Percentiles rank a stretch among this genome's conserved stretches.
Conservation (phyloP, 352 stramenopile species). For the Albugo laibachii region DNA sequence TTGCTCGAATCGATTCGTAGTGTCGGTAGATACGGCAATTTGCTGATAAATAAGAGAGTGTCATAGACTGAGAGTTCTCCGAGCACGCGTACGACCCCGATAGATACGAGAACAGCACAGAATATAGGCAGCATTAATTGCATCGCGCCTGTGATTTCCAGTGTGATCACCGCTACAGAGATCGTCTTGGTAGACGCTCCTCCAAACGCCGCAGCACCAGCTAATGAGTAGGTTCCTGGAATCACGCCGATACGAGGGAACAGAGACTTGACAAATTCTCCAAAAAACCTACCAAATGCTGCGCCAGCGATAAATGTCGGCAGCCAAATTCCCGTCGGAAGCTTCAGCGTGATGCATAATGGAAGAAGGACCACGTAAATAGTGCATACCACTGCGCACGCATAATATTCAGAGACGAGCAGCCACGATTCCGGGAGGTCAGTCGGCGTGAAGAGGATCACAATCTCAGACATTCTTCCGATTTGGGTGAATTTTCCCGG, state of each 20-base stretch:
- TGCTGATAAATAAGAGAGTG: conserved; percentile 48
- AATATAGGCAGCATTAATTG: conserved; percentile 69
- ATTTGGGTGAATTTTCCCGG: conserved; percentile 36
- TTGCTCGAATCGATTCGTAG: conserved; percentile 44
- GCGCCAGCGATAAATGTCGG: conserved; percentile 73
- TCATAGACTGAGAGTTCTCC: conserved; percentile 69
- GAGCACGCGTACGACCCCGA: conserved; percentile 37
- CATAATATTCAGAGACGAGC: conserved; percentile 43
- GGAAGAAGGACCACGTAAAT: conserved; percentile 47
- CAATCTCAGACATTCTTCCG: conserved; percentile 35
- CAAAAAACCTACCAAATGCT: conserved; percentile 57
- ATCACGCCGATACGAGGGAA: conserved; percentile 20
- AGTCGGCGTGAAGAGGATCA: conserved; percentile 32
- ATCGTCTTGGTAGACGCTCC: conserved; percentile 51
- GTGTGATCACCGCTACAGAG: conserved; percentile 67
- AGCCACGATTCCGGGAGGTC: conserved; percentile 26
- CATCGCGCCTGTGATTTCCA: conserved; percentile 74
- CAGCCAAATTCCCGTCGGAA: conserved; percentile 70
- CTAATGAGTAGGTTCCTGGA: conserved; percentile 59
- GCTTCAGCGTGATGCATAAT: conserved; percentile 58
- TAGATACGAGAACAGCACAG: conserved; percentile 38
- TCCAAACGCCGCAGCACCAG: conserved; percentile 49
- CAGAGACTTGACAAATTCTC: conserved; percentile 20
- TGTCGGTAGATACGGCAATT: conserved; percentile 68
- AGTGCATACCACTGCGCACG: conserved; percentile 20